Conservation (phyloP, 306 rosid genomes). For the Gillenia trifoliata region DNA sequence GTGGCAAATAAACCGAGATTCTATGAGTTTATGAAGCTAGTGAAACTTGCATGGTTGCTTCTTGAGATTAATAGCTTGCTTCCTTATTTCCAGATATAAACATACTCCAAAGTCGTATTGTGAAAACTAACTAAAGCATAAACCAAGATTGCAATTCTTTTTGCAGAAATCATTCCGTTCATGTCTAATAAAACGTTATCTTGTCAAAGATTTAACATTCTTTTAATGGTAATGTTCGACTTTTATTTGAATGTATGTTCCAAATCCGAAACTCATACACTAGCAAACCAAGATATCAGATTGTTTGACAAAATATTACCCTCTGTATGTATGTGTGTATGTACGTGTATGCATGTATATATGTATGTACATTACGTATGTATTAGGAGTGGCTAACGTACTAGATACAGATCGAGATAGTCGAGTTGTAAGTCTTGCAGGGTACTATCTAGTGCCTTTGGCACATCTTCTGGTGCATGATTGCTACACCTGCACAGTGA, state of each 20-base stretch:
- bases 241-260: neutral
- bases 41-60: neutral
- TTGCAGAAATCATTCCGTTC: neutral
- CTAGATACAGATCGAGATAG: conserved; percentile 70
- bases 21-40: neutral
- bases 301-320: neutral
- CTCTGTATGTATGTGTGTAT: neutral
- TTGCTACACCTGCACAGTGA: conserved; percentile 46
- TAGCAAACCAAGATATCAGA: neutral
- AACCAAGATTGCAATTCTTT: neutral
- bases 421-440: conserved; percentile 60
- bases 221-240: neutral
- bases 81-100: neutral
- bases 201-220: neutral
- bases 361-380: too few species aligned
- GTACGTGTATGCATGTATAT: neutral
- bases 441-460: conserved; percentile 55
- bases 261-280: neutral
- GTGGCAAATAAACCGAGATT: neutral
- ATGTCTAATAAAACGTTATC: neutral
- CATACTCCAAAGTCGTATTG: neutral
- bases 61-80: neutral
- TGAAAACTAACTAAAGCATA: neutral
- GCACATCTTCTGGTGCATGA: conserved; percentile 73
- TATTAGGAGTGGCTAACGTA: conserved; percentile 6